Evolutionary conservation across 176 grass and related monocot species (phyloP).

Genomic region (sorghum (Sorghum bicolor)): DNA sequence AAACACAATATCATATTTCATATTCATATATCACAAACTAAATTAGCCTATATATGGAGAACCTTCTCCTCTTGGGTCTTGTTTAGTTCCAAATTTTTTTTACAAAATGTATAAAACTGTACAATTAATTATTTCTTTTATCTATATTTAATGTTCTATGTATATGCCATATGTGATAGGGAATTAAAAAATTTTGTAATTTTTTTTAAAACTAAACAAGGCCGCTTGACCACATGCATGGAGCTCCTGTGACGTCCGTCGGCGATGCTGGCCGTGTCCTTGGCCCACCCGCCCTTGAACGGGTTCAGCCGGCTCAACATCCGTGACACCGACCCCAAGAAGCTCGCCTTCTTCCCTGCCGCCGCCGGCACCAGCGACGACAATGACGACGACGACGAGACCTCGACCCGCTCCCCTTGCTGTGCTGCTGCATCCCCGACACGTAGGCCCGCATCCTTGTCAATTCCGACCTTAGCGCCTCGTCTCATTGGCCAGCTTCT

Average conservation of each 20-base stretch:
- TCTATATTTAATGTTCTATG: no score
- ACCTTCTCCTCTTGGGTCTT: conserved; percentile 78
- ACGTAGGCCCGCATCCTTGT: conserved; percentile 54
- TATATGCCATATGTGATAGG: no score
- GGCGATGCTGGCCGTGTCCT: conserved; percentile 54
- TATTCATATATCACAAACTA: neutral
- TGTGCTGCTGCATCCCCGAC: conserved; percentile 42
- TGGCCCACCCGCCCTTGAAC: conserved; percentile 56
- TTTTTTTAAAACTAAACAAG: no score
- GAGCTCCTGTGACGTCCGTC: neutral
- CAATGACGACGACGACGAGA: no score
- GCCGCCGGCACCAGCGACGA: neutral
- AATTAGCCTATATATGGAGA: conserved; percentile 55
- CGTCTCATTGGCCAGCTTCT: conserved; percentile 19
- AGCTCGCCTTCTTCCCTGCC: conserved; percentile 47
- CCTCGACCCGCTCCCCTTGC: conserved; percentile 31
- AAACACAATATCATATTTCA: neutral
- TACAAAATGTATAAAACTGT: no score
- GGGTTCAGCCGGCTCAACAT: conserved; percentile 82
- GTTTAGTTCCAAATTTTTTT: no score
- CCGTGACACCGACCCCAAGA: conserved; percentile 65
- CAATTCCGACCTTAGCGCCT: conserved; percentile 60
- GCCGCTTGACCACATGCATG: conserved; percentile 41
- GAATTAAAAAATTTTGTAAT: no score
- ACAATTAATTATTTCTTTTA: no score